A percentile compares a stretch with the other conserved stretches of the same genome.
These are phyloP conservation scores for Oenanthe javanica DNA, from an alignment of 140 eudicot genomes.

Conservation along the genomic window DNA sequence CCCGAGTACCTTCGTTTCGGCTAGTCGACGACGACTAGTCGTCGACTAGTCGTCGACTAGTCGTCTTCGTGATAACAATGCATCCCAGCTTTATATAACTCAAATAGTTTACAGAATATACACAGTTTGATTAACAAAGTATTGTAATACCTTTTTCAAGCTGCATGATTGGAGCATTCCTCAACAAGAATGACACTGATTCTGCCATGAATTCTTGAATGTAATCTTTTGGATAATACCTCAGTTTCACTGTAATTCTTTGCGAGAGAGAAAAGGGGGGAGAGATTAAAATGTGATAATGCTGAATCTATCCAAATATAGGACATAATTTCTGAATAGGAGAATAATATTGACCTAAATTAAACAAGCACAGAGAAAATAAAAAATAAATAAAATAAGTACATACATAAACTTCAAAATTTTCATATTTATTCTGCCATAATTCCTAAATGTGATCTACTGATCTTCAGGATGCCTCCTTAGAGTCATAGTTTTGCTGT, in stretches of 20 bases:
- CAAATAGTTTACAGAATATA: background rate
- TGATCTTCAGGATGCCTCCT: background rate
- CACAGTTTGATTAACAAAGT: background rate
- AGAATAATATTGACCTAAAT: background rate
- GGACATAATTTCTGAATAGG: background rate
- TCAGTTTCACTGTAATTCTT: slow-evolving; percentile 57
- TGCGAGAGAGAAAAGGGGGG: background rate
- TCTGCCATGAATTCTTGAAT: slow-evolving; percentile 85
- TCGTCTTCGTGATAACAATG: no score
- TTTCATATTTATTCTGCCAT: background rate
- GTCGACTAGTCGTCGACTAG: no score
- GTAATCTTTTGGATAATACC: slow-evolving; percentile 71
- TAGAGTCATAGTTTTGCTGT: background rate
- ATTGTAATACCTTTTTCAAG: slow-evolving; percentile 46
- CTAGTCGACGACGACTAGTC: no score
- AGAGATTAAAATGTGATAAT: background rate
- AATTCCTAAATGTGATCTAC: background rate
- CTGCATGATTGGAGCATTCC: slow-evolving; percentile 65
- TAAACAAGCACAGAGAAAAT: background rate
- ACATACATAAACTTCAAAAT: background rate
- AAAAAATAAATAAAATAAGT: background rate
- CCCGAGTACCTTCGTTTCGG: no score
- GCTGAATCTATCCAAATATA: background rate
- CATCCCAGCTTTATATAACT: background rate
- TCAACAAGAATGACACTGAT: slow-evolving; percentile 64